phyloP scores from a whole-genome alignment of 495 filamentous ascomycete species.

The Mytilinidion resinicola region DNA sequence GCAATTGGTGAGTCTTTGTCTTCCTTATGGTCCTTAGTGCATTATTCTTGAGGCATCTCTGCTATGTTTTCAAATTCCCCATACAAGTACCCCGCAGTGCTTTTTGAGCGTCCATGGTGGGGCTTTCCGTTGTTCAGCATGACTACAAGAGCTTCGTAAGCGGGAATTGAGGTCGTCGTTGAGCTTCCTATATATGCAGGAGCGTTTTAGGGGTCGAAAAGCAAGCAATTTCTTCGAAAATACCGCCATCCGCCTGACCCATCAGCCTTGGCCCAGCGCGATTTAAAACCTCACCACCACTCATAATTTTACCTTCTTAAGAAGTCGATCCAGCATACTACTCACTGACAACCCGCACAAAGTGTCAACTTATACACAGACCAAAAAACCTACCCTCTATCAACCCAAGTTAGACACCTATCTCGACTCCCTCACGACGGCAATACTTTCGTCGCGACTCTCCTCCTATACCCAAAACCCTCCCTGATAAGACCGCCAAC shows the following conservation, averaged over 20 bases:
- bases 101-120: background rate
- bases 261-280: background rate
- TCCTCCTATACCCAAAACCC: background rate
- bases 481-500: background rate
- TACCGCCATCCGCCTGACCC: too few species aligned
- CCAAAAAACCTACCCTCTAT: background rate
- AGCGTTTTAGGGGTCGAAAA: too few species aligned
- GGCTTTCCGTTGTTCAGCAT: constrained; percentile 18
- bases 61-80: too few species aligned
- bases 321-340: constrained; percentile 1
- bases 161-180: background rate
- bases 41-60: background rate
- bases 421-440: background rate
- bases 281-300: background rate
- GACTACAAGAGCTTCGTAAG: constrained; percentile 23
- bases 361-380: background rate
- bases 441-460: background rate
- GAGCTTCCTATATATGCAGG: too few species aligned
- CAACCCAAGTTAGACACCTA: background rate
- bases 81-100: background rate
- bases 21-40: background rate
- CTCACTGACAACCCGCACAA: background rate
- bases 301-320: constrained; percentile 8
- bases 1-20: background rate
- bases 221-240: too few species aligned